phyloP scores from a whole-genome alignment of 1,284 basidiomycete genomes.

The Xerocomus amazonicus region DNA sequence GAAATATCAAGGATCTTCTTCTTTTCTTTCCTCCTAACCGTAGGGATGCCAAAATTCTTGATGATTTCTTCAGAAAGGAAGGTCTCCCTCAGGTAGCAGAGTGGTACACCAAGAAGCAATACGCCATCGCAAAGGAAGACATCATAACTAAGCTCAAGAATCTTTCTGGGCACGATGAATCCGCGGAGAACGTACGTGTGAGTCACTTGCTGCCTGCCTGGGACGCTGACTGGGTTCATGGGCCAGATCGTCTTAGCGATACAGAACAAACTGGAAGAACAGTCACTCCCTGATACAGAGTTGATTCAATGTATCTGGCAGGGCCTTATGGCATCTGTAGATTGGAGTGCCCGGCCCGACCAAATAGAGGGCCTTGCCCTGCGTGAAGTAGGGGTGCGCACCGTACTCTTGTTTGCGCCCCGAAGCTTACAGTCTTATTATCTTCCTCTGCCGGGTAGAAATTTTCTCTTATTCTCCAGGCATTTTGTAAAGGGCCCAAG shows the following conservation, averaged over 20 bases:
- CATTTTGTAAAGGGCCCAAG: conserved; percentile 84
- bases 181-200: conserved; percentile 56
- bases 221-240: conserved; percentile 12
- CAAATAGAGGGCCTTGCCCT: conserved; percentile 84
- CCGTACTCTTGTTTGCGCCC: neutral
- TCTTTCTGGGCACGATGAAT: conserved; percentile 56
- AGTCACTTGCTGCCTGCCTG: conserved; percentile 3
- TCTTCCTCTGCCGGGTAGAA: conserved; percentile 46
- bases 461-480: conserved; percentile 81
- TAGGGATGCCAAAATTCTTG: conserved; percentile 69
- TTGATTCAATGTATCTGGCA: conserved; percentile 89
- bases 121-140: conserved; percentile 67
- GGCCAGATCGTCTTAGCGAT: conserved; percentile 71
- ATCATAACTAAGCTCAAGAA: conserved; percentile 62
- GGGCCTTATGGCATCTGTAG: conserved; percentile 81
- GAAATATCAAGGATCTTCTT: conserved; percentile 82
- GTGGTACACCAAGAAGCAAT: conserved; percentile 89
- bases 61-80: conserved; percentile 83
- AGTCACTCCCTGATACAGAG: conserved; percentile 76
- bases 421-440: conserved; percentile 1
- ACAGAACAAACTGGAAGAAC: conserved; percentile 64
- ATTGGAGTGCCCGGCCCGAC: conserved; percentile 85
- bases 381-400: conserved; percentile 75
- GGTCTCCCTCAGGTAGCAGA: conserved; percentile 78
- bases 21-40: conserved; percentile 85